Base-by-base conservation (phyloP, 768 basidiomycete genomes). In the Boletus speciosus region DNA sequence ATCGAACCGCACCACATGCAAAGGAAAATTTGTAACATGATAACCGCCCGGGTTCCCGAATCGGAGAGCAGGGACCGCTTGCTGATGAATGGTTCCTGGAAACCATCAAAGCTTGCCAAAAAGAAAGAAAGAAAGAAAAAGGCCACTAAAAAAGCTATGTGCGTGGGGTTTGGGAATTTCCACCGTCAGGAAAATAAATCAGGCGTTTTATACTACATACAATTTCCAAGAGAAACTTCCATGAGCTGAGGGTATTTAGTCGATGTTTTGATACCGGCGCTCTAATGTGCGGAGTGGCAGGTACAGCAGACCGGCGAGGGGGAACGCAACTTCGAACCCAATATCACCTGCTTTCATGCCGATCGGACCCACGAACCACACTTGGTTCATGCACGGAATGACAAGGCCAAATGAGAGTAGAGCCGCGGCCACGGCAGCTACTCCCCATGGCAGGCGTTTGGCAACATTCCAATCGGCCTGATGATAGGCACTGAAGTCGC, bases 331-430 rank as follows among this genome's bases (percentile, higher is more conserved):
- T 54, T 86, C 75, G 37, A 91, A 79, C 3, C 86, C 89, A 49
- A 91, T 82, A 66, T 91, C 89, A 3, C 89, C 89, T 11, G 84
- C 76, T 8, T 62, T 71, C 35, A 64, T 60, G 4, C 86, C 88
- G 19, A 90, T 82, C 0, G 87, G 88, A 1, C 89, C 89, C 4
- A 72, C 68, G 63, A 81, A 90, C 81, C 83, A 90, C 14, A 74
- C 79, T 61, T 92, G 87, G 53, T 79, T 72, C 82, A 91, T 91
- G 47, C 75, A 81, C 6, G 85, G 82, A 6, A 90, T 71, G 23
- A 84, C 70, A 21, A 88, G 73, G 7, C 71, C 81, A 50, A 83
- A 82, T 3, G 82, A 74, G 12, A 80, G 72, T 0, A 74, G 51
- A 46, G 76, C 75, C 0, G 88, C 77, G 0, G 74, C 51, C 6